phyloP scores from a whole-genome alignment of 1,284 basidiomycete genomes.

The Fistulinella staudtii region DNA sequence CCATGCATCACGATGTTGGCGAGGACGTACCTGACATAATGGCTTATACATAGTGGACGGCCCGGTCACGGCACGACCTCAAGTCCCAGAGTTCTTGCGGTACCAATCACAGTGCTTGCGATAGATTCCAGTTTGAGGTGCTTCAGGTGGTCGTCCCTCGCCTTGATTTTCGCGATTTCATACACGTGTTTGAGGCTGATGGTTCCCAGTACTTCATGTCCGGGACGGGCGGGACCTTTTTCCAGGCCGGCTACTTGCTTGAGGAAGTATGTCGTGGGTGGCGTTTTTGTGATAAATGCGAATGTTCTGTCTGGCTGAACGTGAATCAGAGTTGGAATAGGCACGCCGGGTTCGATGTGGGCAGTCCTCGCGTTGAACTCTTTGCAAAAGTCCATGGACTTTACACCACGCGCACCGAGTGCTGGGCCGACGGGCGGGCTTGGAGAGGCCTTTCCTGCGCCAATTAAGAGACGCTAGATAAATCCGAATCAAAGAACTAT shows the following conservation, averaged over 20 bases:
- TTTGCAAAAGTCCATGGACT: constrained; percentile 99
- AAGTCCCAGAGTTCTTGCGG: constrained; percentile 81
- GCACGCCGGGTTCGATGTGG: constrained; percentile 83
- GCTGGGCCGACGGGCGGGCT: constrained; percentile 97
- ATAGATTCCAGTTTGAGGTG: constrained; percentile 82
- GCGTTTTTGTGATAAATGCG: constrained; percentile 89
- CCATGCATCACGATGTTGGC: constrained; percentile 13
- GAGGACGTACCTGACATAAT: constrained; percentile 25
- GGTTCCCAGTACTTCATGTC: constrained; percentile 73
- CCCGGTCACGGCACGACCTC: constrained; percentile 75
- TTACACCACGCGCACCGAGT: constrained; percentile 95
- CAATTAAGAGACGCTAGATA: constrained; percentile 74
- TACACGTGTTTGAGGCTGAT: constrained; percentile 96
- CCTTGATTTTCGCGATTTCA: constrained; percentile 98
- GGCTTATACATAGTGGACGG: constrained; percentile 17
- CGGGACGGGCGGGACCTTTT: constrained; percentile 82
- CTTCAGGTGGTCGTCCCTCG: constrained; percentile 83
- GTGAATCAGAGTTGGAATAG: constrained; percentile 87
- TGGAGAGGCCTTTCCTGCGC: constrained; percentile 93
- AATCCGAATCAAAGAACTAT: constrained; percentile 7
- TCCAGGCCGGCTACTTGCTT: constrained; percentile 91
- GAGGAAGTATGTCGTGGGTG: constrained; percentile 88
- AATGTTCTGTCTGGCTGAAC: constrained; percentile 96
- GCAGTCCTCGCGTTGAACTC: constrained; percentile 93
- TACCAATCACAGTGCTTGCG: constrained; percentile 83